A percentile compares a stretch with the other conserved stretches of the same genome.
Evolutionary conservation across 257 asterid genomes (phyloP).

Genomic region (Nicotiana noctiflora): DNA sequence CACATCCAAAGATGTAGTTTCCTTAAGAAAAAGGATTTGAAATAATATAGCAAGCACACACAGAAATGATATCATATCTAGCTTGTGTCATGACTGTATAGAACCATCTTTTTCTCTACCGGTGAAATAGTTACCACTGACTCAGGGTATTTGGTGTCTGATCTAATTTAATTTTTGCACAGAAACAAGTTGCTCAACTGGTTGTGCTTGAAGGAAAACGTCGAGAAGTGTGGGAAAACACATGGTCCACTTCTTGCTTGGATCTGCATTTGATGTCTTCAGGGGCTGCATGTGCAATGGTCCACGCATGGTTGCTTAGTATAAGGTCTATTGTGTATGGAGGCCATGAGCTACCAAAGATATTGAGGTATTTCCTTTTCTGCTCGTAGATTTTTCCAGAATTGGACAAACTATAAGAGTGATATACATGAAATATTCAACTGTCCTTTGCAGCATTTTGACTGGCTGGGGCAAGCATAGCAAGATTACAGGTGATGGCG

Average conservation of each 20-base stretch:
- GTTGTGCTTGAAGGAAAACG: constrained; percentile 88
- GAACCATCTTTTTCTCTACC: neutral
- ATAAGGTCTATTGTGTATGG: constrained; percentile 61
- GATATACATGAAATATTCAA: neutral
- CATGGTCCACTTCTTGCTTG: constrained; percentile 74
- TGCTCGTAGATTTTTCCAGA: neutral
- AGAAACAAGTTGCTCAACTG: constrained; percentile 85
- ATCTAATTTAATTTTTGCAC: constrained; percentile 1
- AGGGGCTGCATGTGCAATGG: constrained; percentile 97
- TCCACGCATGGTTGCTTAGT: constrained; percentile 84
- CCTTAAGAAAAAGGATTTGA: neutral
- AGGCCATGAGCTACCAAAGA: constrained; percentile 83
- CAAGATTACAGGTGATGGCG: constrained; percentile 82
- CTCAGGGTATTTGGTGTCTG: neutral
- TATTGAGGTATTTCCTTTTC: constrained; percentile 37
- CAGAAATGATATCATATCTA: neutral
- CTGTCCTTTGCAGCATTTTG: constrained; percentile 49
- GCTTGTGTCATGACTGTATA: neutral
- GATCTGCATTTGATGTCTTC: constrained; percentile 96
- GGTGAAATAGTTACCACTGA: neutral
- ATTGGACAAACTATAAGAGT: neutral
- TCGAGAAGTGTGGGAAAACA: constrained; percentile 77
- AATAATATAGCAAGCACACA: neutral
- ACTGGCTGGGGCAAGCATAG: constrained; percentile 99
- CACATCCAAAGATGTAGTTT: neutral